Base-by-base conservation (phyloP, 371 early-diverging fungal species). In the Zopfochytrium polystomum region DNA sequence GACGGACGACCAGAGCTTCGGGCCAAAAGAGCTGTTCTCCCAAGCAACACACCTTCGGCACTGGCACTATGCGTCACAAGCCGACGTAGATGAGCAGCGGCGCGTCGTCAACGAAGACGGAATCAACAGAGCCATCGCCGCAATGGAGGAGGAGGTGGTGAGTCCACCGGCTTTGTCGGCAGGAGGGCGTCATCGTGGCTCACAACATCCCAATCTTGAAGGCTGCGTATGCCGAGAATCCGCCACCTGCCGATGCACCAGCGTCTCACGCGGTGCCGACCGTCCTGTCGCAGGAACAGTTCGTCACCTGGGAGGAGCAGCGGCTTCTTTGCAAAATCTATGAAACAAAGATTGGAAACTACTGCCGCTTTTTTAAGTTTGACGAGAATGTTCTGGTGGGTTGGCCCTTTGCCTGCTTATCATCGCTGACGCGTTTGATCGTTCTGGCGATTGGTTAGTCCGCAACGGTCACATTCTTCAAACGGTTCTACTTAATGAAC, bases 391-490 rank as follows among this genome's bases (percentile, higher is more conserved):
- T 83, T n/a, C 74, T 77, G 78, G 85, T 84, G 75, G 42, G 55
- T 43, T 34, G 26, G 27, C 6, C 18, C 11, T 11, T 38, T 18
- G 23, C 33, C 42, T 50, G 1, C 20, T 13, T 26, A n/a, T 27
- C 15, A 11, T 11, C 33, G 11, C 15, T n/a, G n/a, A n/a, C n/a
- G 11, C 13, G 32, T 45, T 55, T 31, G 34, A 7, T 23, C 13
- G 20, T 18, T 11, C n/a, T 44, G 22, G 22, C 15, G 62, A 20
- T 65, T 52, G 48, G 48, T 43, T 69, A 90, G 89, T 90, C 92
- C 42, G 92, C 95, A 0, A 89, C 93, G 0, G 80, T 93, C n/a
- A 82, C 84, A 20, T 92, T 87, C 55, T 88, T 92, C 84, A 93
- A 92, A 68, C 87, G 96, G 11, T 95, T 92, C 78, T 93, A 87